Evolutionary conservation across 75 land plant genomes (phyloP).

Genomic region (Cryptomeria japonica): DNA sequence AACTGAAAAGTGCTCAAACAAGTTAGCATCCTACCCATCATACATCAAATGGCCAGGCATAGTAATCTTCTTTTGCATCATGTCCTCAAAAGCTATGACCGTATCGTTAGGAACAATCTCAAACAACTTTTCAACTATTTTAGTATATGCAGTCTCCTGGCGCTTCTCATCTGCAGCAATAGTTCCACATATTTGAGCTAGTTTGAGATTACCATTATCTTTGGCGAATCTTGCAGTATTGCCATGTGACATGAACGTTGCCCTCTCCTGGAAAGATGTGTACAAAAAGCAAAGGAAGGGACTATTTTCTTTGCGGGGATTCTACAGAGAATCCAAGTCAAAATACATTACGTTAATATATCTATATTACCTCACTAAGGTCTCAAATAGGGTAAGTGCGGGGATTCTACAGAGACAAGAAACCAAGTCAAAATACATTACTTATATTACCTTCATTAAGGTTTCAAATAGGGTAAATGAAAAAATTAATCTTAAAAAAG

Average conservation of each 20-base stretch:
- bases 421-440: not conserved
- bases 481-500: too few species aligned
- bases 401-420: constrained; percentile 30
- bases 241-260: constrained; percentile 66
- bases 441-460: not conserved
- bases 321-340: too few species aligned
- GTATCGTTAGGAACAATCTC: constrained; percentile 63
- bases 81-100: constrained; percentile 51
- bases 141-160: constrained; percentile 56
- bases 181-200: constrained; percentile 65
- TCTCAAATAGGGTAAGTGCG: too few species aligned
- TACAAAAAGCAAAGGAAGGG: constrained; percentile 63
- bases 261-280: constrained; percentile 55
- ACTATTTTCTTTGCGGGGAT: constrained; percentile 57
- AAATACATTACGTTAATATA: too few species aligned
- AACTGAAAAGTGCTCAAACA: too few species aligned
- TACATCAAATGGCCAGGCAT: constrained; percentile 75
- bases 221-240: constrained; percentile 72
- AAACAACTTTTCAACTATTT: constrained; percentile 69
- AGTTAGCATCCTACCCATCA: too few species aligned
- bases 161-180: constrained; percentile 60
- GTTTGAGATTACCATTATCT: constrained; percentile 46
- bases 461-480: not conserved
- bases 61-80: constrained; percentile 67
- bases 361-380: too few species aligned